Evolutionary conservation across 805 yeast species (phyloP).

Genomic region (Candida berthetii): DNA sequence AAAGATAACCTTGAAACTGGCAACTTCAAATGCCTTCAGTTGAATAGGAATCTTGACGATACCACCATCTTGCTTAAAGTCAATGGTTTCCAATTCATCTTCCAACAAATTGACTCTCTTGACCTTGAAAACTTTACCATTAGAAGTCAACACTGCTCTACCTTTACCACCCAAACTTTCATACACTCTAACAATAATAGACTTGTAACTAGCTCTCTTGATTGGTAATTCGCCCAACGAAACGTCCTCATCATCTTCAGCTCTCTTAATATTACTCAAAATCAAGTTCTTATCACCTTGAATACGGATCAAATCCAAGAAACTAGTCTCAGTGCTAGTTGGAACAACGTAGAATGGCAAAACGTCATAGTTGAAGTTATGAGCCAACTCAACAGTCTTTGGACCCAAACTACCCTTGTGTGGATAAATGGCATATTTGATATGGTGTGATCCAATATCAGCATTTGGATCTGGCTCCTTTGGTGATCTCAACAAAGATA

Average conservation of each 20-base stretch:
- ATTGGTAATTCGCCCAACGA: conserved; percentile 40
- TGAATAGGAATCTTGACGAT: conserved; percentile 30
- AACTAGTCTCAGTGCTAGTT: conserved; percentile 11
- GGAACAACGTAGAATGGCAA: conserved; percentile 11
- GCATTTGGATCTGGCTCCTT: conserved; percentile 94
- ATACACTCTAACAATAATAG: conserved; percentile 69
- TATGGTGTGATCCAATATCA: conserved; percentile 84
- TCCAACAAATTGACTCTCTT: conserved; percentile 31
- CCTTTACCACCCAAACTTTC: conserved; percentile 85
- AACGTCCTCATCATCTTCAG: conserved; percentile 69
- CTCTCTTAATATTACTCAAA: conserved; percentile 76
- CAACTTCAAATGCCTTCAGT: conserved; percentile 76
- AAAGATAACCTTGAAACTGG: conserved; percentile 30
- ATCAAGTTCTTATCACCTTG: conserved; percentile 55
- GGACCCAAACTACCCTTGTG: conserved; percentile 63
- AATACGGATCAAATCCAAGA: conserved; percentile 26
- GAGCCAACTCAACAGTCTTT: conserved; percentile 67
- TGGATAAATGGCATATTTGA: conserved; percentile 81
- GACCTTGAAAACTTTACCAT: conserved; percentile 24
- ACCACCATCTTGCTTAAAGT: conserved; percentile 14
- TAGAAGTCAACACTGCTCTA: conserved; percentile 41
- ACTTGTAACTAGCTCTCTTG: conserved; percentile 36
- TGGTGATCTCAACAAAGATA: conserved; percentile 83
- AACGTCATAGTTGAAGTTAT: conserved; percentile 64
- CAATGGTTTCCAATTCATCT: conserved; percentile 28